Evolutionary conservation across 305 asterid species (phyloP).

Genomic region (Fraxinus angustifolia): DNA sequence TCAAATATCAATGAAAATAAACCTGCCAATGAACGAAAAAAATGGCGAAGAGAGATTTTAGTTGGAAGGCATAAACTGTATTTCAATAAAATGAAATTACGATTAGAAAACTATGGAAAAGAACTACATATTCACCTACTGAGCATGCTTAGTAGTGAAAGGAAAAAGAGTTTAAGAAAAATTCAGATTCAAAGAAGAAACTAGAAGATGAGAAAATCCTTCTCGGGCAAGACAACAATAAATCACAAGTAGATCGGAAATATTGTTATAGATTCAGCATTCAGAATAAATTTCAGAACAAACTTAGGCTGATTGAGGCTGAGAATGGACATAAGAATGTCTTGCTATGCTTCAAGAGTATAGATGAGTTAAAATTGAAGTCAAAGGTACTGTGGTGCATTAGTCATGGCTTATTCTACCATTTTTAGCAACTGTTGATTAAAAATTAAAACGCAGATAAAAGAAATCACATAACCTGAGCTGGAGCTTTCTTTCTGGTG

Average conservation of each 20-base stretch:
- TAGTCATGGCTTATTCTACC: neutral
- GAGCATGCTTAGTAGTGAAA: neutral
- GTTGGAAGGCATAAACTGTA: neutral
- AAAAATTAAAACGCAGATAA: neutral
- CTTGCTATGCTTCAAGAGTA: neutral
- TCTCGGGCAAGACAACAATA: neutral
- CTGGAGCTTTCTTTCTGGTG: constrained; percentile 48
- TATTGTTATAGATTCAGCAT: neutral
- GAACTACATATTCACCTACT: neutral
- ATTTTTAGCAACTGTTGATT: neutral
- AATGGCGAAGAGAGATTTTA: neutral
- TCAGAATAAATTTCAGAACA: neutral
- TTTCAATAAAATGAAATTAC: neutral
- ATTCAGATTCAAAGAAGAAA: neutral
- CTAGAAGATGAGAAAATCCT: neutral
- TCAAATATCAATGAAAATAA: constrained; percentile 39
- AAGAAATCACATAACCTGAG: constrained; percentile 39
- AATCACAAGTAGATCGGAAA: neutral
- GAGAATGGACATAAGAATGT: neutral
- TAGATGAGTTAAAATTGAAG: neutral
- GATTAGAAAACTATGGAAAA: neutral
- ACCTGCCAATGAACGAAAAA: constrained; percentile 33
- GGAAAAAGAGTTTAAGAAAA: neutral
- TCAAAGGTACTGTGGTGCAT: neutral
- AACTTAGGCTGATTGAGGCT: neutral